Conservation (phyloP, 139 green algal genomes). For the Micractinium conductrix region DNA sequence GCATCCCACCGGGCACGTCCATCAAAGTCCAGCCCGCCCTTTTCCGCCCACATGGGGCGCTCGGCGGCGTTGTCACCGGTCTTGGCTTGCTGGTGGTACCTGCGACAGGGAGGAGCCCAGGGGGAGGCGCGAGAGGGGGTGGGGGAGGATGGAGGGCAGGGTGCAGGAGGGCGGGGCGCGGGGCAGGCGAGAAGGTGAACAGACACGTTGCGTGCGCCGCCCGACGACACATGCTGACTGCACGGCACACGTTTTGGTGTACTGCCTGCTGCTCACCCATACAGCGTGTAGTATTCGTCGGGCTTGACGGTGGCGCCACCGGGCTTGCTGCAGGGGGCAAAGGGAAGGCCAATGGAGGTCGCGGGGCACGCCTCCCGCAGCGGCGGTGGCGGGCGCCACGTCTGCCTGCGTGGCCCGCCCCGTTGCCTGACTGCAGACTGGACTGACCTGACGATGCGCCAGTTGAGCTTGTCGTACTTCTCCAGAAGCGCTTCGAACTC, state of each 20-base stretch:
- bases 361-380: too few relatives aligned
- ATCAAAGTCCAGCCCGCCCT: conserved; percentile 95
- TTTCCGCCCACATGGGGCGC: conserved; percentile 93
- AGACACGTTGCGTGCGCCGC: background rate
- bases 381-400: too few relatives aligned
- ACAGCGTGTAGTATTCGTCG: conserved; percentile 83
- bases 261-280: conserved; percentile 48
- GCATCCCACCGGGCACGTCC: conserved; percentile 85
- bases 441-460: conserved; percentile 78
- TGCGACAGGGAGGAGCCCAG: too few relatives aligned
- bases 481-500: conserved; percentile 71
- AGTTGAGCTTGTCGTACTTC: conserved; percentile 88
- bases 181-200: background rate
- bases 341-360: too few relatives aligned
- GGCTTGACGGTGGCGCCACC: conserved; percentile 90
- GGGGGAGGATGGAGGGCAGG: conserved; percentile 26
- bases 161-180: background rate
- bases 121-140: too few relatives aligned
- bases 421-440: too few relatives aligned
- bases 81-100: conserved; percentile 67
- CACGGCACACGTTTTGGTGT: too few relatives aligned
- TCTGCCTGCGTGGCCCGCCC: too few relatives aligned
- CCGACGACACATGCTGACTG: background rate
- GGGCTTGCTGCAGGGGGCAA: conserved; percentile 62
- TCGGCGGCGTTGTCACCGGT: conserved; percentile 84